Percentiles rank a stretch among this genome's conserved stretches.
Conservation (phyloP, 768 basidiomycete species). For the Kwoniella newhampshirensis region DNA sequence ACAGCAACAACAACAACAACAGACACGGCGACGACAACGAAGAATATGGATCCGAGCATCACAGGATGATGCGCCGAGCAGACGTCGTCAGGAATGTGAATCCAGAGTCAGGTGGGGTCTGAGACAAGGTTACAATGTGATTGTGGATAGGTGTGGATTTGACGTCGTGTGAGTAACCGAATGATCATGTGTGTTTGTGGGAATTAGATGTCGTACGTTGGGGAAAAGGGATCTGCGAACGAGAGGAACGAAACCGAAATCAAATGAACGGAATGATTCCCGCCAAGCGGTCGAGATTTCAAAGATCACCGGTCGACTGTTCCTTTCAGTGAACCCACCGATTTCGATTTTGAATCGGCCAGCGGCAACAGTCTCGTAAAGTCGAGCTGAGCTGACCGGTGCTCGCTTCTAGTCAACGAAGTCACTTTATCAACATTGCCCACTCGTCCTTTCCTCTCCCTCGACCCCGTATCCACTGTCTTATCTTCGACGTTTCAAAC, state of each 20-base stretch:
- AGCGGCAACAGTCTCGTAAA: neutral
- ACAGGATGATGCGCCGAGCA: conserved; percentile 49
- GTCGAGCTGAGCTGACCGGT: neutral
- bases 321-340: no score
- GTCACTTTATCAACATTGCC: conserved; percentile 47
- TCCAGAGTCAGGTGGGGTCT: conserved; percentile 32
- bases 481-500: conserved; percentile 26
- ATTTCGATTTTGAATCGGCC: no score
- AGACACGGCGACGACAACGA: no score
- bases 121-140: conserved; percentile 39
- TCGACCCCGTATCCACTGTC: conserved; percentile 25
- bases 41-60: conserved; percentile 50
- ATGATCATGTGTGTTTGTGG: neutral
- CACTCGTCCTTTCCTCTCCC: conserved; percentile 4
- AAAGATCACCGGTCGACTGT: no score
- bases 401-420: conserved; percentile 39
- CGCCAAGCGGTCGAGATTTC: no score
- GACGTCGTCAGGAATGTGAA: conserved; percentile 48
- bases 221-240: no score
- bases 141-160: conserved; percentile 50
- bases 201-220: no score
- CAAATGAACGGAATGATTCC: no score
- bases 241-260: no score
- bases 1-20: neutral
- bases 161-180: conserved; percentile 50